Evolutionary conservation across 768 basidiomycete genomes (phyloP).

Genomic region (Tricholoma sp.): DNA sequence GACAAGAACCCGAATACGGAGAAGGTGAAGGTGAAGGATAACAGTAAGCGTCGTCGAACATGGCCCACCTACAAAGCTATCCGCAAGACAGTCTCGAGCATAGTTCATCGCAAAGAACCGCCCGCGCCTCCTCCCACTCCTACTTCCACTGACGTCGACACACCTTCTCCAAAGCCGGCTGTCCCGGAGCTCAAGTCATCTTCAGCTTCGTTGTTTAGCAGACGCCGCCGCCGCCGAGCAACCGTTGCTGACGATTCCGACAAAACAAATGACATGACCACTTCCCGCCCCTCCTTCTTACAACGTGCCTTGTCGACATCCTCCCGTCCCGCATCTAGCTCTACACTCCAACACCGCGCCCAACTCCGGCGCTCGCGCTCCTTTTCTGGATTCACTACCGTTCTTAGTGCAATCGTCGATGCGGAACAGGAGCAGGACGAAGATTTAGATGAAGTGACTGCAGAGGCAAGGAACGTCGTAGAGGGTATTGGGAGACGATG

Average conservation of each 20-base stretch:
- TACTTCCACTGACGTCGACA: not conserved
- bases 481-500: conserved; percentile 4
- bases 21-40: not conserved
- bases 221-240: conserved; percentile 7
- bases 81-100: conserved; percentile 12
- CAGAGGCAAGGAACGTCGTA: conserved; percentile 12
- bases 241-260: not conserved
- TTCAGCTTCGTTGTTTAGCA: conserved; percentile 8
- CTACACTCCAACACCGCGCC: not conserved
- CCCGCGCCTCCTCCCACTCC: not conserved
- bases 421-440: conserved; percentile 4
- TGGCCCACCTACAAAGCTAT: conserved; percentile 15
- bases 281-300: not conserved
- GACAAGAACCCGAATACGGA: not conserved
- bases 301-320: conserved; percentile 1
- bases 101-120: conserved; percentile 10
- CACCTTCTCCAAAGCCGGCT: not conserved
- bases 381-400: conserved; percentile 13
- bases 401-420: conserved; percentile 6
- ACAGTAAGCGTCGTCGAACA: conserved; percentile 2
- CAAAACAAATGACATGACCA: not conserved
- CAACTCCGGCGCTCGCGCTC: conserved; percentile 13
- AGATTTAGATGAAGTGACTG: conserved; percentile 12
- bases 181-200: conserved; percentile 6
- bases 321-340: not conserved